A percentile compares a stretch with the other conserved stretches of the same genome.
Conservation (phyloP, 768 basidiomycete species). For the Sarcodon sp. region DNA sequence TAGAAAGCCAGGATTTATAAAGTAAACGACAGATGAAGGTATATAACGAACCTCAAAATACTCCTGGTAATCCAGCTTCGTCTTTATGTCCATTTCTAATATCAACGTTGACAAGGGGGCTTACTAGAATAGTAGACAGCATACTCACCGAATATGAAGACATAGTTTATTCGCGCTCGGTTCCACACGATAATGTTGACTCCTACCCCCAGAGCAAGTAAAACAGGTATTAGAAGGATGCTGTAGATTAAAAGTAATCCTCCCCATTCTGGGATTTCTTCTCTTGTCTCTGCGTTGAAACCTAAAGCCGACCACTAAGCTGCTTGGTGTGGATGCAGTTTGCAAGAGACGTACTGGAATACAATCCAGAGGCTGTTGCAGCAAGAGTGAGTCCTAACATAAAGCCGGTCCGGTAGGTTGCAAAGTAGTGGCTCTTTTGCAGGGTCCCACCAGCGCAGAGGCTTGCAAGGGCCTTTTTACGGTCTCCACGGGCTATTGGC, state of each 20-base stretch:
- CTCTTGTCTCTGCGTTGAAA: slow-evolving; percentile 37
- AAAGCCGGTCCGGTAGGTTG: slow-evolving; percentile 63
- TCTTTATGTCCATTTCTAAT: slow-evolving; percentile 56
- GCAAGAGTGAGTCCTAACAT: slow-evolving; percentile 63
- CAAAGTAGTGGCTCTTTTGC: slow-evolving; percentile 52
- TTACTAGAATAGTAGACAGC: background rate
- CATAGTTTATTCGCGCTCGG: slow-evolving; percentile 71
- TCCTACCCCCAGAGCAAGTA: slow-evolving; percentile 70
- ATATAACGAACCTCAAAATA: slow-evolving; percentile 45
- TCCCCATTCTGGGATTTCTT: slow-evolving; percentile 53
- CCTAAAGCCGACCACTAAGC: slow-evolving; percentile 23
- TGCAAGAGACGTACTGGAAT: slow-evolving; percentile 35
- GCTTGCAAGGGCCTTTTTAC: slow-evolving; percentile 58
- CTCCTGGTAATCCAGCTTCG: slow-evolving; percentile 64
- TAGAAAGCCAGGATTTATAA: slow-evolving; percentile 14
- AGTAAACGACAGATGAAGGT: background rate
- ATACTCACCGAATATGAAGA: slow-evolving; percentile 75
- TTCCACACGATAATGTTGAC: slow-evolving; percentile 78
- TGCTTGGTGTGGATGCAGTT: background rate
- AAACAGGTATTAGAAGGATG: slow-evolving; percentile 54
- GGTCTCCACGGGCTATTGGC: slow-evolving; percentile 47
- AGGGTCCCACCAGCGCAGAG: slow-evolving; percentile 38
- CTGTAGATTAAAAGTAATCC: slow-evolving; percentile 72
- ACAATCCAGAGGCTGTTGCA: slow-evolving; percentile 49
- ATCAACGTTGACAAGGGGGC: background rate